Conservation (phyloP, 164 flowering plant species). For the Vitis cinerea region DNA sequence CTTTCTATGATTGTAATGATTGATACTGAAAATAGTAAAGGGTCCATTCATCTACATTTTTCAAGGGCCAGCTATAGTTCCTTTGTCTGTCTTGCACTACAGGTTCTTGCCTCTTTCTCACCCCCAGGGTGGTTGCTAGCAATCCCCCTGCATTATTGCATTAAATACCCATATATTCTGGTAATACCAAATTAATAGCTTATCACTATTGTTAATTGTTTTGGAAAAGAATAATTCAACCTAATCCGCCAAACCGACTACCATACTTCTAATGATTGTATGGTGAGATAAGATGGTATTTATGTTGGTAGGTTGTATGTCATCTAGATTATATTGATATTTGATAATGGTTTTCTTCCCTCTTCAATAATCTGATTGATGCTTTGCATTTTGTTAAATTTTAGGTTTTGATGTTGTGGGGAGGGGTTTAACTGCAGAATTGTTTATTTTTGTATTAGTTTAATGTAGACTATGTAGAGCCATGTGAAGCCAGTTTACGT, state of each 20-base stretch:
- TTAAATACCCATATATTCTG: not conserved
- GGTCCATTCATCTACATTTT: conserved; percentile 7
- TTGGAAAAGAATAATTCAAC: not conserved
- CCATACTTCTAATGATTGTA: not conserved
- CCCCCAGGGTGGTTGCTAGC: not conserved
- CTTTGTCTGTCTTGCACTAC: conserved; percentile 10
- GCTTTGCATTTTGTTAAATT: no score
- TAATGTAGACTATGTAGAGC: no score
- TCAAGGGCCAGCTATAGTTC: conserved; percentile 15
- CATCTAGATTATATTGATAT: conserved; percentile 1
- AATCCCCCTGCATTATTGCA: not conserved
- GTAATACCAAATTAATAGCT: not conserved
- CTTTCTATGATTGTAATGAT: conserved; percentile 19
- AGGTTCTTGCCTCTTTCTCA: not conserved
- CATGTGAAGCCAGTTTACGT: no score
- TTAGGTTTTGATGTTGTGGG: no score
- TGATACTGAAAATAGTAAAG: conserved; percentile 5
- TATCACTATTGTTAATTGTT: not conserved
- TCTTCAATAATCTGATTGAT: no score
- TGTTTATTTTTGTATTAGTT: no score
- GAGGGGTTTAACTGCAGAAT: no score
- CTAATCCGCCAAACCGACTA: conserved; percentile 14
- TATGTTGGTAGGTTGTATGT: conserved; percentile 17
- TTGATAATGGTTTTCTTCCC: no score
- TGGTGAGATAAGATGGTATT: not conserved